Evolutionary conservation across 768 basidiomycete species (phyloP).

Genomic region (Suillus placidus): DNA sequence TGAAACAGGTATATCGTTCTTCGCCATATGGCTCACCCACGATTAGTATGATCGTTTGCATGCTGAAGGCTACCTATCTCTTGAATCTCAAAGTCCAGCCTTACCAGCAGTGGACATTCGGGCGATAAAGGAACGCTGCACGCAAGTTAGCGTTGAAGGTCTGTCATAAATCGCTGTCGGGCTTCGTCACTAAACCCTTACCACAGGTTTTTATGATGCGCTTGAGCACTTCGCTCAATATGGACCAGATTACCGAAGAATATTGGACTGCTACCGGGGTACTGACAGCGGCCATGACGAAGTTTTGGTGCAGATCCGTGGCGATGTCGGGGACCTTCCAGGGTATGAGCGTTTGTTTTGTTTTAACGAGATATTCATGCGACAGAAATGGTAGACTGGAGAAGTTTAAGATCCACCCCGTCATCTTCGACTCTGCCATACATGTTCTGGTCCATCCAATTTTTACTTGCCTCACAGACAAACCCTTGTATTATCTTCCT

Average conservation of each 20-base stretch:
- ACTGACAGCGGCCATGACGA: not conserved
- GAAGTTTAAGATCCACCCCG: conserved; percentile 5
- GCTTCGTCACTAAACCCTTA: not conserved
- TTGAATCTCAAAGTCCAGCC: not conserved
- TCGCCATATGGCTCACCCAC: not conserved
- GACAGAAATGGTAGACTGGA: not conserved
- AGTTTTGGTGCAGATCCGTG: conserved; percentile 1
- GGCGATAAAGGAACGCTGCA: conserved; percentile 3
- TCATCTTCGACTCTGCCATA: conserved; percentile 6
- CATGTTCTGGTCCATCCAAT: conserved; percentile 6
- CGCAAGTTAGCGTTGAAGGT: not conserved
- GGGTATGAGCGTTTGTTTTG: not conserved
- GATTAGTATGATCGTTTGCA: conserved; percentile 4
- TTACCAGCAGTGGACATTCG: not conserved
- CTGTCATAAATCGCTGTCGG: not conserved
- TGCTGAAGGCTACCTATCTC: conserved; percentile 11
- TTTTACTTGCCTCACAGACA: not conserved
- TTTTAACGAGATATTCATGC: not conserved
- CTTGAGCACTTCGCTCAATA: conserved; percentile 36
- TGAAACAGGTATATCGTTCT: not conserved
- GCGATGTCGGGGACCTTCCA: conserved; percentile 2
- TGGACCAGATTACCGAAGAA: conserved; percentile 34
- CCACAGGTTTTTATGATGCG: conserved; percentile 28
- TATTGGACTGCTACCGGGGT: conserved; percentile 11
- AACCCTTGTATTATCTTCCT: conserved; percentile 7